These are phyloP conservation scores for Nicotiana tomentosiformis DNA, from an alignment of 257 asterid species.

Conservation along the genomic window DNA sequence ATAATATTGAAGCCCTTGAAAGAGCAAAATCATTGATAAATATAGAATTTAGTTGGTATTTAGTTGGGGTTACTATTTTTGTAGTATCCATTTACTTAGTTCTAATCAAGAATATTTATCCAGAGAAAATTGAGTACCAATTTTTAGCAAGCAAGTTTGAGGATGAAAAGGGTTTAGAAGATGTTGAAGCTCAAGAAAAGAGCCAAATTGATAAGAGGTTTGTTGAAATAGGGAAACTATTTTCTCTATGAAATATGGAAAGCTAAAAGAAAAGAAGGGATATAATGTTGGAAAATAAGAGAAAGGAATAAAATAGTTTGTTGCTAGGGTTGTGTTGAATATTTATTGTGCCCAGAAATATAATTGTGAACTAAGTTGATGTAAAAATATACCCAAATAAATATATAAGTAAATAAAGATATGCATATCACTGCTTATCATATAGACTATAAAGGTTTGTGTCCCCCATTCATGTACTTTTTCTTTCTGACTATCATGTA, in stretches of 20 bases:
- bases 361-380: too few species aligned
- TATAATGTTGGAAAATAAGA: too few species aligned
- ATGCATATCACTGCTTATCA: too few species aligned
- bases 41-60: constrained; percentile 50
- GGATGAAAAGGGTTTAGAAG: constrained; percentile 17
- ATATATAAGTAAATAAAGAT: too few species aligned
- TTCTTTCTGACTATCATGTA: too few species aligned
- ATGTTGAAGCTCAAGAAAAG: constrained; percentile 56
- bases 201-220: constrained; percentile 18
- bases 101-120: constrained; percentile 19
- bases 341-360: too few species aligned
- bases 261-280: constrained; percentile 17
- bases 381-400: too few species aligned
- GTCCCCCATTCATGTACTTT: too few species aligned
- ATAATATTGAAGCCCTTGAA: constrained; percentile 31
- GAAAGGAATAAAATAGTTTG: too few species aligned
- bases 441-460: too few species aligned
- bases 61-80: constrained; percentile 29
- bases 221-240: constrained; percentile 28
- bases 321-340: too few species aligned
- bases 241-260: constrained; percentile 37
- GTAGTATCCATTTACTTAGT: constrained; percentile 33
- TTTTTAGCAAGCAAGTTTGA: constrained; percentile 24
- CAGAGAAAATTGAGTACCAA: constrained; percentile 34
- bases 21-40: constrained; percentile 69